phyloP scores from a whole-genome alignment of 1,139 yeast genomes.

The Yamadazyma spencermartinsiae region DNA sequence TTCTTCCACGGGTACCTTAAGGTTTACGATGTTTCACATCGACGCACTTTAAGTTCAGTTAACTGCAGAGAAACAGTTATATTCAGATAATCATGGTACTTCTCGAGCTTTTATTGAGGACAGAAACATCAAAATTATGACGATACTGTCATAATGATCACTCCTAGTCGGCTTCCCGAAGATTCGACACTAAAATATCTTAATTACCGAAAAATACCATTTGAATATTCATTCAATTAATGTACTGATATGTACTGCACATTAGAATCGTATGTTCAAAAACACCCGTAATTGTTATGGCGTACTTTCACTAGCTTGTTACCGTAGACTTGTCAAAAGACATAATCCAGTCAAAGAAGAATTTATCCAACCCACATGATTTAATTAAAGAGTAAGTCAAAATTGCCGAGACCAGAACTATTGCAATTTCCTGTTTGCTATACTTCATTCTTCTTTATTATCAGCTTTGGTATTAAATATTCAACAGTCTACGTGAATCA shows the following conservation, averaged over 20 bases:
- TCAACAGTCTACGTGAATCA: constrained; percentile 1
- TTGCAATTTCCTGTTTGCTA: constrained; percentile 3
- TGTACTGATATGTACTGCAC: constrained; percentile 2
- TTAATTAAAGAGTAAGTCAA: constrained; percentile 2
- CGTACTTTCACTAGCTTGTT: constrained; percentile 2
- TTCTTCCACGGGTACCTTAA: neutral
- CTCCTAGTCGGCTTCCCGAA: constrained; percentile 1
- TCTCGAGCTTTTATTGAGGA: constrained; percentile 2
- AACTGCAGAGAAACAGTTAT: neutral
- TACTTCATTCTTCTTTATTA: constrained; percentile 1
- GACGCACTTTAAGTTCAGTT: neutral
- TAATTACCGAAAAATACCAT: constrained; percentile 1
- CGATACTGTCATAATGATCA: constrained; percentile 1
- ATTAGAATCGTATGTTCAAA: constrained; percentile 2
- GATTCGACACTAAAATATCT: constrained; percentile 1
- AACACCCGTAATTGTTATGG: constrained; percentile 2
- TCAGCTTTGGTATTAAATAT: neutral
- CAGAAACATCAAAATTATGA: constrained; percentile 1
- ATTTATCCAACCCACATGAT: constrained; percentile 1
- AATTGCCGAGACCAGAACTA: constrained; percentile 2
- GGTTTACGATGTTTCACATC: neutral
- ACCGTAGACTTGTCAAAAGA: constrained; percentile 2
- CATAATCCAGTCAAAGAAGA: constrained; percentile 2
- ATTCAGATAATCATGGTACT: constrained; percentile 1
- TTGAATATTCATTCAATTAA: constrained; percentile 1